A percentile compares a stretch with the other conserved stretches of the same genome.
Evolutionary conservation across 2,329 filamentous ascomycete genomes (phyloP).

Genomic region (Fusarium sp.): DNA sequence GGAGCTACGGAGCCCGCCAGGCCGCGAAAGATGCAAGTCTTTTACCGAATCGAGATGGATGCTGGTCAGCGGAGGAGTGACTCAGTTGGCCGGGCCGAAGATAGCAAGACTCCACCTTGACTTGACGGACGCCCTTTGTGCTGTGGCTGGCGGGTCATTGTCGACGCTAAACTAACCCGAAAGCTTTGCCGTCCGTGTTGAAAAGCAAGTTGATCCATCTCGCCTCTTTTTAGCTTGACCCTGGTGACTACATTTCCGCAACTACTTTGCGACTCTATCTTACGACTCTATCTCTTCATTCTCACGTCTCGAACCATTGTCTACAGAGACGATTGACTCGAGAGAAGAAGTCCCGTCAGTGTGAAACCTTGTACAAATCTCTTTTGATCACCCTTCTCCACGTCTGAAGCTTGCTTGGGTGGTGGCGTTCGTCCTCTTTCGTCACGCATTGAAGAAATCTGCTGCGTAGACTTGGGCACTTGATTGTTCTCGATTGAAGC

Average conservation of each 20-base stretch:
- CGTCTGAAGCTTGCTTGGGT: constrained; percentile 11
- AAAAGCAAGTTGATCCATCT: constrained; percentile 24
- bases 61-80: constrained; percentile 23
- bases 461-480: constrained; percentile 18
- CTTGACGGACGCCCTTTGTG: constrained; percentile 8
- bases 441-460: constrained; percentile 23
- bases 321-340: constrained; percentile 3
- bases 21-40: constrained; percentile 7
- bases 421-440: constrained; percentile 20
- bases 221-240: constrained; percentile 35
- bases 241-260: constrained; percentile 25
- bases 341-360: constrained; percentile 11
- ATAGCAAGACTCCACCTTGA: constrained; percentile 35
- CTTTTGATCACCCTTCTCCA: constrained; percentile 17
- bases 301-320: constrained; percentile 8
- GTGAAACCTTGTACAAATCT: constrained; percentile 29
- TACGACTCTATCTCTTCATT: constrained; percentile 5
- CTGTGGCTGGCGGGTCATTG: constrained; percentile 27
- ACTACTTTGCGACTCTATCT: constrained; percentile 16
- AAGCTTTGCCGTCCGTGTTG: constrained; percentile 37
- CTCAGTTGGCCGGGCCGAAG: constrained; percentile 24
- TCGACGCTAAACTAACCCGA: constrained; percentile 23
- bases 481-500: constrained; percentile 11
- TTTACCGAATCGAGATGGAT: constrained; percentile 4
- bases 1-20: not conserved